phyloP scores from a whole-genome alignment of 176 grass and related monocot genomes.

The Rhynchospora tenuis region DNA sequence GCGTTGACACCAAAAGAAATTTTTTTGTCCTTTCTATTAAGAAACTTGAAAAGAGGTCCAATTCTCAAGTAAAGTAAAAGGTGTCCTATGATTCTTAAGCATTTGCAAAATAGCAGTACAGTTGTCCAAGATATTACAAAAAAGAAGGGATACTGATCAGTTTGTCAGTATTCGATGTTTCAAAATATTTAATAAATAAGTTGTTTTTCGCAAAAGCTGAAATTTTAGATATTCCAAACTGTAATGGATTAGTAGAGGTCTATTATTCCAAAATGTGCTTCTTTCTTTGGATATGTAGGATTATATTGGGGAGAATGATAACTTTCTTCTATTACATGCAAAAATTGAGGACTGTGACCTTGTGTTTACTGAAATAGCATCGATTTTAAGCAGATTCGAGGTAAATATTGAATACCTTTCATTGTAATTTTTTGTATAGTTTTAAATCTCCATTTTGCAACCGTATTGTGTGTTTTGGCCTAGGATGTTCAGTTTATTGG shows the following conservation, averaged over 20 bases:
- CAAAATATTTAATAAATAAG: neutral
- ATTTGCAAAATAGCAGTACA: neutral
- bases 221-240: neutral
- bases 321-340: constrained; percentile 49
- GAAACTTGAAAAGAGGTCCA: neutral
- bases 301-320: constrained; percentile 64
- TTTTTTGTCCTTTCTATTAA: neutral
- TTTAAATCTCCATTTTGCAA: neutral
- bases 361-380: constrained; percentile 61
- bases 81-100: neutral
- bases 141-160: neutral
- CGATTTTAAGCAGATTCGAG: constrained; percentile 59
- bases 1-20: neutral
- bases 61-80: neutral
- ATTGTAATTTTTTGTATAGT: neutral
- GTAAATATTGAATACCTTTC: constrained; percentile 31
- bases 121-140: neutral
- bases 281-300: constrained; percentile 41
- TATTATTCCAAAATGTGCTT: neutral
- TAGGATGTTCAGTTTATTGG: neutral
- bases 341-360: constrained; percentile 64
- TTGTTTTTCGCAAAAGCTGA: neutral
- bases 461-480: neutral
- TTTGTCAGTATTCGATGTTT: neutral
- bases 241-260: neutral